Conservation (phyloP, 495 filamentous ascomycete species). For the Penicillium pancosmium region DNA sequence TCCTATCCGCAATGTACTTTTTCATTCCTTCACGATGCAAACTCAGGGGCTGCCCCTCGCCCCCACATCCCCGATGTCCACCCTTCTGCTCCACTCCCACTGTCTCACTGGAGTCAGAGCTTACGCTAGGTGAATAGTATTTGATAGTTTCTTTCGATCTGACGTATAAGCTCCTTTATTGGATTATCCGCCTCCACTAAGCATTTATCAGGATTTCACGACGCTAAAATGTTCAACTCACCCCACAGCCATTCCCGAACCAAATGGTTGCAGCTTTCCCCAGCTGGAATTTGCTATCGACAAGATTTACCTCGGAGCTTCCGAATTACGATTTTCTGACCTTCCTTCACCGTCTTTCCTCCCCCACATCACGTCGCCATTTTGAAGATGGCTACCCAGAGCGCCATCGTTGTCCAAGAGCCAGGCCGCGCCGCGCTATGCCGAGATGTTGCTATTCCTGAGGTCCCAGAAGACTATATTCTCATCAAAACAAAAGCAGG, state of each 20-base stretch:
- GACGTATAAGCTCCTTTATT: conserved; percentile 2
- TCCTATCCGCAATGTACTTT: not conserved
- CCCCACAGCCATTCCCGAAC: not conserved
- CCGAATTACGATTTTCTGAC: not conserved
- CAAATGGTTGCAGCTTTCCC: not conserved
- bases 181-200: not conserved
- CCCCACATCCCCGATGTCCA: conserved; percentile 4
- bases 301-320: conserved; percentile 4
- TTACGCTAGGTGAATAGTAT: not conserved
- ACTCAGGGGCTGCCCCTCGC: conserved; percentile 1
- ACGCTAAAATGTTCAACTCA: not conserved
- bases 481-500: conserved; percentile 47
- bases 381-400: conserved; percentile 18
- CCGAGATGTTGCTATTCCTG: conserved; percentile 29
- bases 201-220: not conserved
- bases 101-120: not conserved
- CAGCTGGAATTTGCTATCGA: conserved; percentile 4
- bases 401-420: conserved; percentile 20
- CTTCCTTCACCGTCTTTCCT: conserved; percentile 1
- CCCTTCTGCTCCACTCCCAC: not conserved
- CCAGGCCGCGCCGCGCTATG: conserved; percentile 16
- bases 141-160: not conserved
- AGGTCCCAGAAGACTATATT: conserved; percentile 41
- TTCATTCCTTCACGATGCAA: not conserved
- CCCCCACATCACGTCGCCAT: not conserved